Evolutionary conservation across 2,329 filamentous ascomycete species (phyloP), one percentile per base, ranked within the genome.

Genomic region (Trichoderma sp.): DNA sequence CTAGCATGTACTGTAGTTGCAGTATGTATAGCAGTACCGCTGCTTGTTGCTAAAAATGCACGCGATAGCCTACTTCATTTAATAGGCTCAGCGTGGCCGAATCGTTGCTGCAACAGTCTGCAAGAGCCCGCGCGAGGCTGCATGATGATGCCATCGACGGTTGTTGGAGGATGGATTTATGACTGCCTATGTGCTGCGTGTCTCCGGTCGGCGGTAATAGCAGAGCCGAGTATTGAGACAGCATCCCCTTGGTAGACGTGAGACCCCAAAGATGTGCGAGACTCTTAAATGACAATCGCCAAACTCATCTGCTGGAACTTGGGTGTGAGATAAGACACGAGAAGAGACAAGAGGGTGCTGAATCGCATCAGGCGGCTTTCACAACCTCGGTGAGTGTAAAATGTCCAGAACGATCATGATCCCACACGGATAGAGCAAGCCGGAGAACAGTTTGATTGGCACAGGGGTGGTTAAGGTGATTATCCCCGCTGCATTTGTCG

Each of bases 371-470:
- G 19, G 62, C 21, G 55, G 29, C 37, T 21, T 58, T 35, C 16
- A n/a, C 62, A 24, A n/a, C 11, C 8, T 49, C 29, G 27, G 62
- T 55, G 14, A 24, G 24, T 27, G 62, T 49, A 8, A 14, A 66
- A 8, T 19, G 40, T 13, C 47, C n/a, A 49, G 21, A 24, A 49
- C 5, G 4, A 49, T 49, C 57, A 47, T 56, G 62, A 55, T 56
- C 49, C 52, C 59, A 27, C 31, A 35, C 29, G 33, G 29, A 24
- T 24, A 40, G 40, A 52, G 53, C 19, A 4, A 37, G 19, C 53
- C 33, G 53, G 55, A 67, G 63, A n/a, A 31, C 21, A 57, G 63
- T 67, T 67, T 67, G 63, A 67, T 67, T 67, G 63, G 63, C 63
- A 57, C 63, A 67, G 40, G 63, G 63, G 63, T 67, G 29, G 55